These are phyloP conservation scores for Eucommia ulmoides DNA, from an alignment of 257 asterid genomes.

Conservation along the genomic window DNA sequence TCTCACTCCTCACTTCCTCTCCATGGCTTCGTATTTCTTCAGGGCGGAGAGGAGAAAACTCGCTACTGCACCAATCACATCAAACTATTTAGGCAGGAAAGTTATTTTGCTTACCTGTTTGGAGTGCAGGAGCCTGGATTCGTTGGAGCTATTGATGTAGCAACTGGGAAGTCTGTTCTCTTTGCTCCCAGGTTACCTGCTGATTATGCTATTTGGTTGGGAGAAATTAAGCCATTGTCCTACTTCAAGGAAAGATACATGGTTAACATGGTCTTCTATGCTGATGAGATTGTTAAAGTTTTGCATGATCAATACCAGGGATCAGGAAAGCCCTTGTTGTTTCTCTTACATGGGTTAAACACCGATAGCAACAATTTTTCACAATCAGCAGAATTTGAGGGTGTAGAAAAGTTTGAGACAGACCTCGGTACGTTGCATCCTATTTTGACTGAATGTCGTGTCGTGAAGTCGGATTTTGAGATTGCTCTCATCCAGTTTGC, in stretches of 20 bases:
- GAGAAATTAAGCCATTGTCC: slow-evolving; percentile 67
- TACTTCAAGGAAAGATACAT: slow-evolving; percentile 76
- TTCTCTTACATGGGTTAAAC: slow-evolving; percentile 86
- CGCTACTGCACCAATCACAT: slow-evolving; percentile 81
- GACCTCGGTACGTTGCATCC: slow-evolving; percentile 74
- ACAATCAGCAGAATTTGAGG: slow-evolving; percentile 87
- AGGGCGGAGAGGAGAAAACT: slow-evolving; percentile 92
- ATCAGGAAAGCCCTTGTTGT: slow-evolving; percentile 60
- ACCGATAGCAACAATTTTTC: slow-evolving; percentile 76
- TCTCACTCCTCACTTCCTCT: slow-evolving; percentile 39
- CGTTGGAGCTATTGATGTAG: slow-evolving; percentile 87
- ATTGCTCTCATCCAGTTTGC: slow-evolving; percentile 84
- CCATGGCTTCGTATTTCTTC: slow-evolving; percentile 49
- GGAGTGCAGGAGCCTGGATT: slow-evolving; percentile 96
- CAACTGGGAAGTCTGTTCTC: slow-evolving; percentile 65
- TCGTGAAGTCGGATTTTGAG: slow-evolving; percentile 63
- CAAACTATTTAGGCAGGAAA: slow-evolving; percentile 95
- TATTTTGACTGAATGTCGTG: slow-evolving; percentile 92
- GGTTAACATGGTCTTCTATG: slow-evolving; percentile 45
- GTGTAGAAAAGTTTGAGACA: slow-evolving; percentile 58
- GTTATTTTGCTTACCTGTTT: slow-evolving; percentile 92
- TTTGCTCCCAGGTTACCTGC: slow-evolving; percentile 85
- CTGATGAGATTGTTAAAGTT: slow-evolving; percentile 65
- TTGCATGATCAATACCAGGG: slow-evolving; percentile 48
- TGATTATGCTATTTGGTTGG: slow-evolving; percentile 92